Evolutionary conservation across 441 rosid genomes (phyloP), one percentile per base, ranked within the genome.

Genomic region (Eruca vesicaria): DNA sequence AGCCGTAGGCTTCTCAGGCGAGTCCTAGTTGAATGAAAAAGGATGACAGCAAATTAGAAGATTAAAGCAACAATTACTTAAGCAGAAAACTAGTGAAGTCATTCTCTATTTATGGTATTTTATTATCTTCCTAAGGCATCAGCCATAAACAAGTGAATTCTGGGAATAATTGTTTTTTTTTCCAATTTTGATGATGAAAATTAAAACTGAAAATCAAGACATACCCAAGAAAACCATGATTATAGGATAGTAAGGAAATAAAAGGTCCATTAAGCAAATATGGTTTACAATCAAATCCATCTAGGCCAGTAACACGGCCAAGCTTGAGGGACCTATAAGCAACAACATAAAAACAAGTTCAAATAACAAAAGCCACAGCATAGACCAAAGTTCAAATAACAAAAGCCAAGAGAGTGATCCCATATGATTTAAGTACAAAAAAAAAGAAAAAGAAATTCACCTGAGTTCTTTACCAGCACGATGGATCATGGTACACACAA

Each of bases 1-100:
- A 93, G 92, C 70, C 86, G 88, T 79, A 93, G 68, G 72, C 88
- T 86, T 80, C 85, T 90, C 87, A 93, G 80, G 65, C 81, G 86
- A 45, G 75, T 76, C 89, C 97, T 93, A 15, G 57, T 69, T 20
- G 62, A 63, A 20, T 69, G 48, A 20, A 66, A 62, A 7, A 56
- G 35, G 31, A 7, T 74, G 58, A 77, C 41, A 65, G 55, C 61
- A 69, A 55, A 66, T 66, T 59, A 78, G 59, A 81, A 9, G 52
- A 35, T 19, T 8, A 66, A 56, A 48, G 9, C 29, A 10, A 10
- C 16, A 18, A 72, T 28, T 63, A 35, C 12, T 16, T 15, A 10
- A 26, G 9, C 18, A 19, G 48, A 32, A 15, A 73, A 14, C 57
- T 11, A 9, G 60, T 32, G 52, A 50, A 59, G 21, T 21, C 21